Base-by-base conservation (phyloP, 2,329 filamentous ascomycete species). In the Trichothecium roseum region DNA sequence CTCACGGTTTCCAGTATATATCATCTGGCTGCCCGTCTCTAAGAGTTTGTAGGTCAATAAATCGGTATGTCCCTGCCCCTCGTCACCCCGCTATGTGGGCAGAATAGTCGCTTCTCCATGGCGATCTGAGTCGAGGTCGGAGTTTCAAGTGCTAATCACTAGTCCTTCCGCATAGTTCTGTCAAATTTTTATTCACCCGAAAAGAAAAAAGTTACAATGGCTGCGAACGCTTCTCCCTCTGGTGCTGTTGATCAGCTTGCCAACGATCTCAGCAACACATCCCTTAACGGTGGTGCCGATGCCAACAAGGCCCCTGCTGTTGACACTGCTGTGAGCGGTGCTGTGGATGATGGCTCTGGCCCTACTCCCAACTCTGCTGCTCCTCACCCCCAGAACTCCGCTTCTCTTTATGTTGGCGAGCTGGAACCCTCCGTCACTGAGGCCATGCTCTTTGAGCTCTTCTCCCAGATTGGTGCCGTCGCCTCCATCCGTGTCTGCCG, bases 361-460 rank as follows among this genome's bases (percentile, higher is more conserved):
- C 72, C 79, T 46, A 83, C 84, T 42, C 81, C 82, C 49, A 77
- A 68, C 64, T 81, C 86, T 42, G 79, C 85, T 48, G 75, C 76
- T 51, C 74, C 69, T 48, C 83, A 84, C 59, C 84, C 88, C 56
- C 84, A 86, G 61, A 89, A 93, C 63, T 96, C 91, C 36, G 91
- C 91, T 46, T 98, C 91, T 40, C 86, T 98, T 60, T 98, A 98
- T 63, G 91, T 98, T 50, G 91, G 91, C 63, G 91, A 98, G 73
- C 86, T 98, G 53, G 91, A 98, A 63, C 79, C 85, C 52, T 91
- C 86, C 43, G 91, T 98, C 62, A 98, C 91, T 46, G 91, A 98
- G 76, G 91, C 91, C 51, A 98, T 98, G 91, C 87, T 98, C 56
- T 98, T 96, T 66, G 91, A 98, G 78, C 84, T 98, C 45, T 98